Percentiles rank a stretch among this genome's conserved stretches.
phyloP scores from a whole-genome alignment of 2,329 filamentous ascomycete species.

The Dryadomyces quercivorus region DNA sequence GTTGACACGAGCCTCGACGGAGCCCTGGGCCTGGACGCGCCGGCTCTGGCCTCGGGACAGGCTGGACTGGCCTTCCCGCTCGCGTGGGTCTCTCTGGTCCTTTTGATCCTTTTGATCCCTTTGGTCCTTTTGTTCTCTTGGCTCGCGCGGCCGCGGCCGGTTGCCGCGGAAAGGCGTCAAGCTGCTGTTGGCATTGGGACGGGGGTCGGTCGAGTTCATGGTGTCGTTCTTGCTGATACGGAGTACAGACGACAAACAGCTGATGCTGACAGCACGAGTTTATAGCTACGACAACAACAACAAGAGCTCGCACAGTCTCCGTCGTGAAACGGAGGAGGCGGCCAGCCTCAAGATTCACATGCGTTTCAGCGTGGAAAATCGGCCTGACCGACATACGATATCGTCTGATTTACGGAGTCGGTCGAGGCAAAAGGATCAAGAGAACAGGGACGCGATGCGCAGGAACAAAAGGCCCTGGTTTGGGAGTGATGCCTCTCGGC shows the following conservation, averaged over 20 bases:
- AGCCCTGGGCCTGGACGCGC: not conserved
- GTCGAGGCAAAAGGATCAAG: too few relatives aligned
- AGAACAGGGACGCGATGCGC: too few relatives aligned
- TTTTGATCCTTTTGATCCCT: not conserved
- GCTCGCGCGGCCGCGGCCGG: not conserved
- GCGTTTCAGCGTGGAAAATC: conserved; percentile 6
- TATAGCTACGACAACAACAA: too few relatives aligned
- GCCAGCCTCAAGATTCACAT: conserved; percentile 3
- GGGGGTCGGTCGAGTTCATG: conserved; percentile 10
- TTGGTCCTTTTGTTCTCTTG: not conserved
- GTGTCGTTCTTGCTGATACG: too few relatives aligned
- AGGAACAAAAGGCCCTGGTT: too few relatives aligned
- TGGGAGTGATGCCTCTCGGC: too few relatives aligned
- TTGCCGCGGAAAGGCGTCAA: not conserved
- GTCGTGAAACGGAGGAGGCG: not conserved
- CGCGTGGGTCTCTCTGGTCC: not conserved
- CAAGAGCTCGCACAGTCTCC: too few relatives aligned
- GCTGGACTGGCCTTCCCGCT: not conserved
- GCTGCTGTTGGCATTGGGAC: conserved; percentile 4
- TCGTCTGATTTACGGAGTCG: conserved; percentile 5
- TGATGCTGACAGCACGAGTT: not conserved
- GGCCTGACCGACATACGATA: conserved; percentile 8
- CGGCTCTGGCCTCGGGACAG: not conserved
- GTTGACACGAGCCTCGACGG: conserved; percentile 2
- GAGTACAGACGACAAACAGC: too few relatives aligned